Evolutionary conservation across 257 asterid species (phyloP).

Genomic region (Solanum chmielewskii): DNA sequence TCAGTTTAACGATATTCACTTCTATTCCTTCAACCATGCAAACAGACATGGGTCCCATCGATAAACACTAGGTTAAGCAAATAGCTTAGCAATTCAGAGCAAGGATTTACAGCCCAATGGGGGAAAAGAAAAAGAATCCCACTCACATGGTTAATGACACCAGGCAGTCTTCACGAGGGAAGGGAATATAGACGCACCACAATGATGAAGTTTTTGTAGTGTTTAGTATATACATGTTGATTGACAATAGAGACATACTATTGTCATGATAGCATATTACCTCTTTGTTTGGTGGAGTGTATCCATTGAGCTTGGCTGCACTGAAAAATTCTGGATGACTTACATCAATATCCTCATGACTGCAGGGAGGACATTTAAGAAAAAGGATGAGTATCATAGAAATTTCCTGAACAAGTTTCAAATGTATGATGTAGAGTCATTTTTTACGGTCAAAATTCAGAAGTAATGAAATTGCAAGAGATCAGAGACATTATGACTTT

Average conservation of each 20-base stretch:
- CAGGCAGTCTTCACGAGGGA: background rate
- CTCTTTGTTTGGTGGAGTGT: constrained; percentile 90
- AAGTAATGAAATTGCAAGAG: background rate
- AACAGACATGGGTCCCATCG: background rate
- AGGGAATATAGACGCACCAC: background rate
- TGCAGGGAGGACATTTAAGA: constrained; percentile 20
- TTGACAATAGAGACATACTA: background rate
- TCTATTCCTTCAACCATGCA: background rate
- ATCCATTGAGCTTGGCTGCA: constrained; percentile 77
- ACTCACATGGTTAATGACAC: background rate
- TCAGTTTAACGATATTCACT: background rate
- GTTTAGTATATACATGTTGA: background rate
- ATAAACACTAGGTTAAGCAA: background rate
- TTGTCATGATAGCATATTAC: constrained; percentile 17
- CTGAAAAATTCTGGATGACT: constrained; percentile 94
- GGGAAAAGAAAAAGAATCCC: background rate
- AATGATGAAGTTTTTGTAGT: background rate
- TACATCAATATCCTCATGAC: constrained; percentile 86
- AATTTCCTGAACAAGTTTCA: background rate
- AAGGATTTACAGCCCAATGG: background rate
- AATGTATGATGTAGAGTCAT: background rate
- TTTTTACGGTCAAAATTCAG: background rate
- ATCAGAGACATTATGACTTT: background rate
- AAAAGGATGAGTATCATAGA: background rate
- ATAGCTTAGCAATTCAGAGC: background rate